Conservation (phyloP, 2,329 filamentous ascomycete genomes). For the Leptosphaerulina australis region DNA sequence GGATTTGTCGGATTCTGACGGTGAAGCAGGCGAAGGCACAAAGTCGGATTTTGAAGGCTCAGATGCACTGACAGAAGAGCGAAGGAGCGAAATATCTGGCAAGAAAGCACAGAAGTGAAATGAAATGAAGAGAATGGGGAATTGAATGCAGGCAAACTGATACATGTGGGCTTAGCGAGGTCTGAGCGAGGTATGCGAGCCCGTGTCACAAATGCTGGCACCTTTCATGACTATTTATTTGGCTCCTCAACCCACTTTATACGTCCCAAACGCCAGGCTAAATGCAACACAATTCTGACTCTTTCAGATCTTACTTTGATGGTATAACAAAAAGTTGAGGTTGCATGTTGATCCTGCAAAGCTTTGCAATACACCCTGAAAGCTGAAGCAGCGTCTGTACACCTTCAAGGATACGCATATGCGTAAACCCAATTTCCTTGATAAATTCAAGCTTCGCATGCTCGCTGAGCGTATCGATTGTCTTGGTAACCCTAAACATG, state of each 20-base stretch:
- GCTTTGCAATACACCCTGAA: constrained; percentile 85
- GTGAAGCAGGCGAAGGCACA: not conserved
- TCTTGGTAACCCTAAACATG: constrained; percentile 99
- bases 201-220: not conserved
- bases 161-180: not conserved
- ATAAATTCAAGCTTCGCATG: constrained; percentile 97
- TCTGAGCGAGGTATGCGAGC: too few species aligned
- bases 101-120: not conserved
- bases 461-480: constrained; percentile 87
- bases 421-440: constrained; percentile 97
- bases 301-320: constrained; percentile 13
- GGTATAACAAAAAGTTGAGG: constrained; percentile 72
- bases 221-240: not conserved
- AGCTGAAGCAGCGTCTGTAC: constrained; percentile 94
- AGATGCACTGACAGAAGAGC: not conserved
- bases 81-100: not conserved
- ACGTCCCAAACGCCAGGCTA: constrained; percentile 43
- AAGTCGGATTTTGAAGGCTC: not conserved
- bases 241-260: not conserved
- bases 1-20: not conserved
- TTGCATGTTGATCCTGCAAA: constrained; percentile 97
- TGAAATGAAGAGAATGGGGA: not conserved
- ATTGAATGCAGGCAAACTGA: not conserved
- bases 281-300: constrained; percentile 25
- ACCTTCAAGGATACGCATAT: constrained; percentile 98